Conservation (phyloP, 192 early-diverging fungal species). For the Linnemannia exigua region DNA sequence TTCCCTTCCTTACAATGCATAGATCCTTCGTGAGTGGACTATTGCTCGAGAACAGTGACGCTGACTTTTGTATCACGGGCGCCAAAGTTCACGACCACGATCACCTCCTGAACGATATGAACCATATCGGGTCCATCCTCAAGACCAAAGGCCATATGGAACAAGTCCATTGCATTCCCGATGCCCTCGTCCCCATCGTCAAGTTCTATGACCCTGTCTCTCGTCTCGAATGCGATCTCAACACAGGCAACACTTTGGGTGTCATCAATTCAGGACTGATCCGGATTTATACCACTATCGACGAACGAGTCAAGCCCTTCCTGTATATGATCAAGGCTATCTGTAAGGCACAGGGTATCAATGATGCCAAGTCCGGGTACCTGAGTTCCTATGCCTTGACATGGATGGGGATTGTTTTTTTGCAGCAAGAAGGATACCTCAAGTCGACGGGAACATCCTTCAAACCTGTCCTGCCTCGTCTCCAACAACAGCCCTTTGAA, state of each 20-base stretch:
- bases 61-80: slow-evolving; percentile 56
- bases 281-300: slow-evolving; percentile 41
- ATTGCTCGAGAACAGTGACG: slow-evolving; percentile 40
- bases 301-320: slow-evolving; percentile 56
- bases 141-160: slow-evolving; percentile 22
- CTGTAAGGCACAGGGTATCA: slow-evolving; percentile 47
- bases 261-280: slow-evolving; percentile 53
- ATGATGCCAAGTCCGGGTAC: slow-evolving; percentile 27
- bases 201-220: slow-evolving; percentile 53
- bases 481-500: slow-evolving; percentile 40
- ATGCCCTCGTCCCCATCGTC: slow-evolving; percentile 55
- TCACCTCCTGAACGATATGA: slow-evolving; percentile 27
- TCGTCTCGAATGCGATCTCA: slow-evolving; percentile 52
- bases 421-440: slow-evolving; percentile 20
- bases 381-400: slow-evolving; percentile 47
- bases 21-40: slow-evolving; percentile 57
- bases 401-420: slow-evolving; percentile 44
- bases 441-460: background rate
- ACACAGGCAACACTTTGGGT: slow-evolving; percentile 51
- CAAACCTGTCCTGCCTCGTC: slow-evolving; percentile 24
- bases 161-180: slow-evolving; percentile 24
- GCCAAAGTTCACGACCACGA: slow-evolving; percentile 24
- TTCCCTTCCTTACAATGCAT: background rate
- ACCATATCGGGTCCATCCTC: slow-evolving; percentile 31
- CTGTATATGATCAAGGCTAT: slow-evolving; percentile 55